Evolutionary conservation across 1,284 basidiomycete species (phyloP), one percentile per base, ranked within the genome.

Genomic region (Marasmius sp.): DNA sequence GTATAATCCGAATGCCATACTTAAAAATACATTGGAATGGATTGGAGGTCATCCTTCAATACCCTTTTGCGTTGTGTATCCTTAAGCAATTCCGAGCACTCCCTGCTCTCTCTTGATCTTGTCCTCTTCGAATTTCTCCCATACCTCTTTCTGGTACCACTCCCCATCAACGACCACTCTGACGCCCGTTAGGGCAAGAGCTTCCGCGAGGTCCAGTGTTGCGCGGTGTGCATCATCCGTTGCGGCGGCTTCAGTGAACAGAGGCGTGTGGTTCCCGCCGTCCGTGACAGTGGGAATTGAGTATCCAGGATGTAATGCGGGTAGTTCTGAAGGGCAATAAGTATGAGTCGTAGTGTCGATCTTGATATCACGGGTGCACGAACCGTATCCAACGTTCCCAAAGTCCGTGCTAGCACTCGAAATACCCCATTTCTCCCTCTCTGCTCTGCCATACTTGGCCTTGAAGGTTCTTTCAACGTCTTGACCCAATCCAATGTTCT

Each of bases 331-430:
- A 55, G 37, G 47, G n/a, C 27, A 27, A 27, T 27, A 27, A 27
- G 27, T 27, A 27, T 27, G 5, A 47, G 39, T 36, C 43, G 16
- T 41, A 1, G 39, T 33, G 33, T 14, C 49, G 22, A 48, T 22
- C 6, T 34, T 22, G 47, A 55, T 27, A 9, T 11, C 34, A 55
- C 7, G 39, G 38, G 22, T 20, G 33, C 39, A 67, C 73, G 56
- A 70, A 86, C 87, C 78, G 63, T 87, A 85, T 16, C 82, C 83
- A 10, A 89, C 78, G 63, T 88, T 86, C 14, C 88, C 88, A 66
- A 91, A 91, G 70, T 92, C 89, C 0, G 90, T 91, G 4, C 88
- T 91, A 9, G 86, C 89, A 47, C 79, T 79, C 14, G 78, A 75
- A 59, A 85, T 85, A 34, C 83, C 85, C 76, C 82, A 83, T 79